These are phyloP conservation scores for Coffea humblotiana DNA, from an alignment of 305 asterid species.

Conservation along the genomic window DNA sequence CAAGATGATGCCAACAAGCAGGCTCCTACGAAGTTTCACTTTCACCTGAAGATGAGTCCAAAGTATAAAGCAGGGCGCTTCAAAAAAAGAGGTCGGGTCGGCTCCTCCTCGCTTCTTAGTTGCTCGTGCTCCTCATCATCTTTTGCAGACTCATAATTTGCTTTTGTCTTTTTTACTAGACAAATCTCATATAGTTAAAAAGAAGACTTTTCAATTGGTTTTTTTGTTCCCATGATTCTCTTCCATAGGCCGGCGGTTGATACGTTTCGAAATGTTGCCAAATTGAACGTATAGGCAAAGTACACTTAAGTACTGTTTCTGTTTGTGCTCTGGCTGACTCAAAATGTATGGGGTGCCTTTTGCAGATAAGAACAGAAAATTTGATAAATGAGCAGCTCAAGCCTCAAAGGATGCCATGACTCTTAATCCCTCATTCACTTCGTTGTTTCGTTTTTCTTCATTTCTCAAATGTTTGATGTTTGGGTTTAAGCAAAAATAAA, in stretches of 20 bases:
- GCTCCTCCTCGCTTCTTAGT: background rate
- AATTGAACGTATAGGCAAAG: background rate
- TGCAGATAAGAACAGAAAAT: slow-evolving; percentile 58
- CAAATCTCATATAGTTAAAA: too few relatives aligned
- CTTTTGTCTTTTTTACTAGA: background rate
- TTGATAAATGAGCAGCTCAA: slow-evolving; percentile 38
- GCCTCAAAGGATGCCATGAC: slow-evolving; percentile 52
- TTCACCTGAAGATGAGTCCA: slow-evolving; percentile 61
- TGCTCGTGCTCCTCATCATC: background rate
- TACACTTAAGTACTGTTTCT: background rate
- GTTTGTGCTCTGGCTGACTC: background rate
- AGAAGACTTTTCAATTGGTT: too few relatives aligned
- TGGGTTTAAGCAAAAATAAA: too few relatives aligned
- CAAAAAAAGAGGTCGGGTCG: slow-evolving; percentile 44
- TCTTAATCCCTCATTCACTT: too few relatives aligned
- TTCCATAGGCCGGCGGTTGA: background rate
- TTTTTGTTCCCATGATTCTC: too few relatives aligned
- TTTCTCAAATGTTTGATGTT: too few relatives aligned
- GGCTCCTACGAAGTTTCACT: slow-evolving; percentile 38
- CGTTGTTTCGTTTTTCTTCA: too few relatives aligned
- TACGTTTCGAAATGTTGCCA: background rate
- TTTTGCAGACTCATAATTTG: background rate
- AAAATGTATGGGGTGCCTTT: background rate
- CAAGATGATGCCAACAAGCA: slow-evolving; percentile 34
- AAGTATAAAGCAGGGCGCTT: slow-evolving; percentile 52